These are phyloP conservation scores for Phalaenopsis equestris DNA, from an alignment of 106 monocot genomes.

Conservation along the genomic window DNA sequence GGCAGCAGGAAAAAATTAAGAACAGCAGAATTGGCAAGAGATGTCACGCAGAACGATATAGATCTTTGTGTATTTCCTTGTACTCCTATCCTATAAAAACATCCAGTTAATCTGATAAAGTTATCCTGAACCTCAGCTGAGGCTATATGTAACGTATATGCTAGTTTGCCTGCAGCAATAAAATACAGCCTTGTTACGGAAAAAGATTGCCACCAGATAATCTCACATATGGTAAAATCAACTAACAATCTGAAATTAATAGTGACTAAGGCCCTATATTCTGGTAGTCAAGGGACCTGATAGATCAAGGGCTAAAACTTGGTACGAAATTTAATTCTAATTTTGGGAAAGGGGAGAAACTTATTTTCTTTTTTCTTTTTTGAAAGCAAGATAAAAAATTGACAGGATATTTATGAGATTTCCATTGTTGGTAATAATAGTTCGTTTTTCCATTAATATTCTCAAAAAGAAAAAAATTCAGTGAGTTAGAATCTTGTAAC, in stretches of 20 bases:
- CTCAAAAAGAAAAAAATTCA: no score
- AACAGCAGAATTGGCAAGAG: neutral
- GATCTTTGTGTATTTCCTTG: neutral
- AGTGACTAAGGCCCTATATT: neutral
- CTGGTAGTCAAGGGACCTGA: neutral
- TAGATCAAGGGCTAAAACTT: neutral
- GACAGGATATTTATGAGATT: no score
- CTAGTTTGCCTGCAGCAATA: neutral
- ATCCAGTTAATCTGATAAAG: neutral
- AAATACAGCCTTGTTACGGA: neutral
- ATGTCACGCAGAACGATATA: neutral
- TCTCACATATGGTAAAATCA: neutral
- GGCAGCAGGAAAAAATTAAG: slow-evolving; percentile 1
- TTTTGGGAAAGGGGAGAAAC: neutral
- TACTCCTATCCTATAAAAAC: neutral
- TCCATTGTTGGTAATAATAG: no score
- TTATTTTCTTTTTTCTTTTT: neutral
- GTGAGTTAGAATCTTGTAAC: neutral
- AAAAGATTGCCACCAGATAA: neutral
- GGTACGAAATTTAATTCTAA: neutral
- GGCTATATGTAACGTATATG: neutral
- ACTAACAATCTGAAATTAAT: neutral
- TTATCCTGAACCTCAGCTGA: neutral
- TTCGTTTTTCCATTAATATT: no score
- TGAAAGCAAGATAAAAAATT: no score